phyloP scores from a whole-genome alignment of 768 basidiomycete species.

The Pleurotus pulmonarius region DNA sequence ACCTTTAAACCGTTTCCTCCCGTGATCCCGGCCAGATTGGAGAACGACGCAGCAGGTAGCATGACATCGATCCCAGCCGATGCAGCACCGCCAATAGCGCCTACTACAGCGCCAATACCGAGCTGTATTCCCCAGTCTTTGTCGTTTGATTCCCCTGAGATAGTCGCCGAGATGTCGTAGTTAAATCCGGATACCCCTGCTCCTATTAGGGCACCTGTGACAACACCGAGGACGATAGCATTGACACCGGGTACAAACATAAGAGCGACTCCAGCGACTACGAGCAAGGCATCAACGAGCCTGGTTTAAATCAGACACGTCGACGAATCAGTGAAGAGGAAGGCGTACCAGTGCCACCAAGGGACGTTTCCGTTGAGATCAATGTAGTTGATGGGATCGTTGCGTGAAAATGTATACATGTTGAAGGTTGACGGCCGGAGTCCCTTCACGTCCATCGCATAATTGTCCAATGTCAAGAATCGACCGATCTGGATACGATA shows the following conservation, averaged over 20 bases:
- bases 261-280: background rate
- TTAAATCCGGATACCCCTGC: conserved; percentile 8
- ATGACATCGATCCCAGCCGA: conserved; percentile 7
- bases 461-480: conserved; percentile 11
- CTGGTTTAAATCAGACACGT: background rate
- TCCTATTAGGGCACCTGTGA: conserved; percentile 1
- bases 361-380: conserved; percentile 13
- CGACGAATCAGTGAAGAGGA: background rate
- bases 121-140: conserved; percentile 12
- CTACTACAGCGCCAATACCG: conserved; percentile 8
- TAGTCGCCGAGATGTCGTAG: conserved; percentile 5
- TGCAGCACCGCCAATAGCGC: conserved; percentile 8
- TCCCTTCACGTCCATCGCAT: conserved; percentile 9
- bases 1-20: background rate
- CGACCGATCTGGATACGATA: conserved; percentile 7
- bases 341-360: conserved; percentile 12
- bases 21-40: background rate
- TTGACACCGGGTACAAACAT: background rate
- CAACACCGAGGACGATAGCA: background rate
- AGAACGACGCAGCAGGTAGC: conserved; percentile 7
- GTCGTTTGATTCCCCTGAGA: conserved; percentile 4
- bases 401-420: conserved; percentile 12
- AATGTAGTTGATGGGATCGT: conserved; percentile 11
- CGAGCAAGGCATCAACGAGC: background rate
- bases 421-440: conserved; percentile 11